phyloP scores from a whole-genome alignment of 768 basidiomycete species.

The Cytidiella melzeri region DNA sequence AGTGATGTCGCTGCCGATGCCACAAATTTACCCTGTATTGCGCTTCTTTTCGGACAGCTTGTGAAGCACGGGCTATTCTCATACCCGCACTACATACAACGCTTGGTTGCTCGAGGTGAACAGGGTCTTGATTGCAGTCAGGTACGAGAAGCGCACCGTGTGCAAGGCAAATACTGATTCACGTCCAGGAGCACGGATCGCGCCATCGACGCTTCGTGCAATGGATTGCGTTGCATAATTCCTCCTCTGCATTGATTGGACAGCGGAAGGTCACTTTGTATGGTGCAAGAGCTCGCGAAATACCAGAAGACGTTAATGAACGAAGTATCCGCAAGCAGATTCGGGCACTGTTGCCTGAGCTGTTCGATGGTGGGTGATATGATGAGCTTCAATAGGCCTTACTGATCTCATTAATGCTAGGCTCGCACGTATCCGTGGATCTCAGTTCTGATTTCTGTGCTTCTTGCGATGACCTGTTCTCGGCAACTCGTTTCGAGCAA shows the following conservation, averaged over 20 bases:
- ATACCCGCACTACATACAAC: slow-evolving; percentile 69
- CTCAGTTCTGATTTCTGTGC: slow-evolving; percentile 19
- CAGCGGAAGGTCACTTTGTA: slow-evolving; percentile 69
- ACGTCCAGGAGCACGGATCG: slow-evolving; percentile 39
- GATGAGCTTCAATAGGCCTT: neutral
- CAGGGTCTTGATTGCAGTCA: slow-evolving; percentile 46
- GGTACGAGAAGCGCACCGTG: slow-evolving; percentile 30
- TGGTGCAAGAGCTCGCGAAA: slow-evolving; percentile 61
- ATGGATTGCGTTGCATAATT: slow-evolving; percentile 64
- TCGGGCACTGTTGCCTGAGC: slow-evolving; percentile 51
- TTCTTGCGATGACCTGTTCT: slow-evolving; percentile 41
- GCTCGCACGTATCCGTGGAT: slow-evolving; percentile 4
- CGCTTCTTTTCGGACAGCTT: slow-evolving; percentile 66
- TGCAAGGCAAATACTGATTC: neutral
- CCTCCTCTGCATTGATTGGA: slow-evolving; percentile 51
- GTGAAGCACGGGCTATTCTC: slow-evolving; percentile 67
- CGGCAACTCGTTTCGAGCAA: slow-evolving; percentile 68
- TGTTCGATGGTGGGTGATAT: slow-evolving; percentile 52
- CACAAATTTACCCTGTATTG: slow-evolving; percentile 51
- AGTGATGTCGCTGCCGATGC: slow-evolving; percentile 54
- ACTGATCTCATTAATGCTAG: slow-evolving; percentile 6
- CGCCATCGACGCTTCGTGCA: slow-evolving; percentile 65
- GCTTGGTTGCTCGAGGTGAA: slow-evolving; percentile 78
- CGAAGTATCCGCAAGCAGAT: slow-evolving; percentile 68
- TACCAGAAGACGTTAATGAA: slow-evolving; percentile 65